Percentiles rank a stretch among this genome's conserved stretches.
These are phyloP conservation scores for Leccinum ochraceum DNA, from an alignment of 768 basidiomycete genomes.

Conservation along the genomic window DNA sequence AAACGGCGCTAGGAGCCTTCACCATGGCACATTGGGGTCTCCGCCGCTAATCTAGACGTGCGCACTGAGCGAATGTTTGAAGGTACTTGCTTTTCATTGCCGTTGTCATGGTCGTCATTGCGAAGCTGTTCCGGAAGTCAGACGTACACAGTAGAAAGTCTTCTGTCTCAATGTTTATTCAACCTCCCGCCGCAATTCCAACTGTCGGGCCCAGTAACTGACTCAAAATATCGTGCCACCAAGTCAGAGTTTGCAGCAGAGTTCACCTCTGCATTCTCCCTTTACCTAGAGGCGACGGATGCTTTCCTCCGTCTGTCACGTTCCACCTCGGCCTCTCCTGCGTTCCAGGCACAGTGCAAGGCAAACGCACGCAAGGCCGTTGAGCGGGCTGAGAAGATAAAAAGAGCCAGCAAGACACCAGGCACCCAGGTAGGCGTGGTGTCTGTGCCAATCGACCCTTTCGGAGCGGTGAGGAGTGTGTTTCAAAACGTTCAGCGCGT, in stretches of 20 bases:
- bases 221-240: conserved; percentile 54
- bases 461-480: conserved; percentile 36
- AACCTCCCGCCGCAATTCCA: background rate
- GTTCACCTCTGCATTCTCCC: conserved; percentile 66
- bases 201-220: conserved; percentile 26
- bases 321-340: conserved; percentile 35
- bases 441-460: conserved; percentile 35
- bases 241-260: conserved; percentile 66
- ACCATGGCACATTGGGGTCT: too few relatives aligned
- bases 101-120: background rate
- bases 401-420: conserved; percentile 42
- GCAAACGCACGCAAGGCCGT: conserved; percentile 62
- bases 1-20: too few relatives aligned
- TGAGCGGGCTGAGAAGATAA: conserved; percentile 83
- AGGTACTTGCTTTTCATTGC: too few relatives aligned
- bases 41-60: too few relatives aligned
- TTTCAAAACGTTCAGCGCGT: background rate
- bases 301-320: conserved; percentile 66
- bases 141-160: background rate
- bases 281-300: conserved; percentile 74
- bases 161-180: background rate
- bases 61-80: too few relatives aligned
- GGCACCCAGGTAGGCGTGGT: conserved; percentile 22
- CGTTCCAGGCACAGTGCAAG: conserved; percentile 53
- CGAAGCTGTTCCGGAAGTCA: background rate